phyloP scores from a whole-genome alignment of 768 basidiomycete genomes.

The Flagelloscypha sp. region DNA sequence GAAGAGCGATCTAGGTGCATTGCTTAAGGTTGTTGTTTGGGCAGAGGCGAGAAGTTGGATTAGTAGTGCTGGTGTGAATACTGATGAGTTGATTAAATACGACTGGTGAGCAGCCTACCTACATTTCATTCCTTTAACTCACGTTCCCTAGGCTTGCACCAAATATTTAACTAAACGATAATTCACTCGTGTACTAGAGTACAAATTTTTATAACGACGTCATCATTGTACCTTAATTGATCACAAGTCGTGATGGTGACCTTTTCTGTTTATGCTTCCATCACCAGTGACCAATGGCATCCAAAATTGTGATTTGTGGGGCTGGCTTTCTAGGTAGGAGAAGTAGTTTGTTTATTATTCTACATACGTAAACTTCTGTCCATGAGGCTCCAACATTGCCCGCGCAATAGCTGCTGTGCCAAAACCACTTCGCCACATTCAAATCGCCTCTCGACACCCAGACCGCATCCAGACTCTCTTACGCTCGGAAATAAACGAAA shows the following conservation, averaged over 20 bases:
- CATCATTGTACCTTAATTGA: too few species aligned
- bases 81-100: constrained; percentile 81
- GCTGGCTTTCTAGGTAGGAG: constrained; percentile 62
- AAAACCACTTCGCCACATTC: constrained; percentile 33
- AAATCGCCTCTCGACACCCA: constrained; percentile 56
- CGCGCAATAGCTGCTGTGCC: constrained; percentile 33
- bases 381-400: constrained; percentile 57
- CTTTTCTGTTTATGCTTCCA: too few species aligned
- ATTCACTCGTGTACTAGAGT: too few species aligned
- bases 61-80: constrained; percentile 65
- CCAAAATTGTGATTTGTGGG: constrained; percentile 47
- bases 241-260: too few species aligned
- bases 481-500: constrained; percentile 22
- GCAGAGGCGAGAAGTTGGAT: constrained; percentile 88
- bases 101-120: constrained; percentile 87
- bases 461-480: constrained; percentile 28
- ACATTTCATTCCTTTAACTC: too few species aligned
- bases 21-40: constrained; percentile 95
- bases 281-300: too few species aligned
- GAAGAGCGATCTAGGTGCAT: constrained; percentile 66
- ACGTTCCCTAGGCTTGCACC: too few species aligned
- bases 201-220: too few species aligned
- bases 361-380: not conserved
- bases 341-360: constrained; percentile 11
- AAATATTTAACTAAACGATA: too few species aligned